Evolutionary conservation across 164 flowering plant species (phyloP), one percentile per base, ranked within the genome.

Genomic region (Tetrastigma voinierianum): DNA sequence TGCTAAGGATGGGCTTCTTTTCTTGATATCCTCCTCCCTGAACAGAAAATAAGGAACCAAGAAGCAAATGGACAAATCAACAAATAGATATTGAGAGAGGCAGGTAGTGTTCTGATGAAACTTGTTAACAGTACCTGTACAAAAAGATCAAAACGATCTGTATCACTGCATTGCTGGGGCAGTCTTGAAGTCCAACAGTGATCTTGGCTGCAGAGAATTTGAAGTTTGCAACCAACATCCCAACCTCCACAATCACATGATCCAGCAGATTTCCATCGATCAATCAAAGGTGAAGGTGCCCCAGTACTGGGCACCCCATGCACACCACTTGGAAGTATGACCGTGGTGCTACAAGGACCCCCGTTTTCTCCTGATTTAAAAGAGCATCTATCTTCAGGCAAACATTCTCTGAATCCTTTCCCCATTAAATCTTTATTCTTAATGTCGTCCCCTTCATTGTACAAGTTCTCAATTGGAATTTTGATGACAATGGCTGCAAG

Each of bases 201-300:
- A 19, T 70, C 75, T 55, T 72, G 46, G 60, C 78, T 76, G 44
- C 78, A 54, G 25, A 94, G 89, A 61, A 89, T 59, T 44, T 79
- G 71, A 14, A 94, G 70, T 64, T 77, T 77, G 84, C 98, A 94
- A 59, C 98, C 98, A 62, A 83, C 53, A 74, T 91, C 98, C 98
- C 98, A 94, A 55, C 98, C 98, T 47, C 98, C 98, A 78, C 98
- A 94, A 61, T 94, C 98, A 59, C 98, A 94, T 46, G 82, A 77
- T 57, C 98, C 98, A 40, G 92, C 95, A 18, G 93, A 79, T 77
- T 63, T 88, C 98, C 97, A 94, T 61, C 97, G 72, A 44, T 83
- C 69, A 23, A 95, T 77, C 77, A 95, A 73, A 63, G 91, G 73
- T 7, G 97, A 84, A 68, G 97, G 99, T 14, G 59, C 69, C 57